Evolutionary conservation across 176 grass and related monocot species (phyloP).

Genomic region (Dactylis glomerata): DNA sequence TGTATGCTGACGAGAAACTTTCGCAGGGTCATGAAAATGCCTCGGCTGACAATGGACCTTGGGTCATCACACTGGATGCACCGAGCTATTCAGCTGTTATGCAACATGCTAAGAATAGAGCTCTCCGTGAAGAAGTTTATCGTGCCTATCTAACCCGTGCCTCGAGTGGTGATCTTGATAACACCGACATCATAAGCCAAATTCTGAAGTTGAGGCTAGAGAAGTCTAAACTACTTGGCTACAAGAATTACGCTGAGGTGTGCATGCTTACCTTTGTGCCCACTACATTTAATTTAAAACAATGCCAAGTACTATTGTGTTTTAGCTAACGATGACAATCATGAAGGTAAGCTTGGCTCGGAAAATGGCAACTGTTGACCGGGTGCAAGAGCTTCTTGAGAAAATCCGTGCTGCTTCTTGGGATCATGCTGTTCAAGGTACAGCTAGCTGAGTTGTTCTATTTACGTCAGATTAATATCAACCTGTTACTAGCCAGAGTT

Average conservation of each 20-base stretch:
- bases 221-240: conserved; percentile 93
- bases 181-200: conserved; percentile 72
- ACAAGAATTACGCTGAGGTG: conserved; percentile 93
- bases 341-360: conserved; percentile 79
- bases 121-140: conserved; percentile 91
- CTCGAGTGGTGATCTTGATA: conserved; percentile 88
- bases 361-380: conserved; percentile 90
- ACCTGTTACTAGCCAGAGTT: background rate
- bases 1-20: background rate
- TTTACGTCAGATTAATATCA: conserved; percentile 42
- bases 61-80: conserved; percentile 89
- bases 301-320: background rate
- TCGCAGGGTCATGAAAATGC: conserved; percentile 89
- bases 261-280: background rate
- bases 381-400: conserved; percentile 89
- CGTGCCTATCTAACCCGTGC: conserved; percentile 70
- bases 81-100: conserved; percentile 88
- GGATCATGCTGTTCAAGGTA: conserved; percentile 91
- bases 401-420: conserved; percentile 92
- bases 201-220: conserved; percentile 83
- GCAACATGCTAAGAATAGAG: conserved; percentile 85
- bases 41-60: conserved; percentile 85
- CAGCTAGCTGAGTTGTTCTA: background rate
- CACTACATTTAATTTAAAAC: background rate
- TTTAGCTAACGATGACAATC: conserved; percentile 28